phyloP scores from a whole-genome alignment of 192 early-diverging fungal genomes.

The Backusella luteola region DNA sequence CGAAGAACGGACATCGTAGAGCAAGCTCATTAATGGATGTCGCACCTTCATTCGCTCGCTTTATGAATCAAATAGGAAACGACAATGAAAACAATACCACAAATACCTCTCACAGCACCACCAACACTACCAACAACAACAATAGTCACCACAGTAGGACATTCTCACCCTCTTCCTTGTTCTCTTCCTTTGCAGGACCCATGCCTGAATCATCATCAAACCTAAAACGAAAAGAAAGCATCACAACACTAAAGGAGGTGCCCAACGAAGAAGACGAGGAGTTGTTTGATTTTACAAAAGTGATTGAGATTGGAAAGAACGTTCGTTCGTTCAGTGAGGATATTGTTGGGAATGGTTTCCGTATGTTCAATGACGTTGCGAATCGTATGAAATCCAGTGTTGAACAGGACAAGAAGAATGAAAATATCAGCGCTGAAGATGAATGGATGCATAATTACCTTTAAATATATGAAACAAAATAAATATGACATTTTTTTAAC shows the following conservation, averaged over 20 bases:
- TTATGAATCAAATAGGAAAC: conserved; percentile 28
- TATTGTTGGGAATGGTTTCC: conserved; percentile 26
- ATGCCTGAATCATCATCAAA: not conserved
- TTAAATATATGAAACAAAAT: not conserved
- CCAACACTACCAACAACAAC: not conserved
- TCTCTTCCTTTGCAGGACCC: conserved; percentile 26
- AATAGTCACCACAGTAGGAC: not conserved
- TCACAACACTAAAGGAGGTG: not conserved
- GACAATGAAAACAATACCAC: not conserved
- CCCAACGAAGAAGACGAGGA: conserved; percentile 10
- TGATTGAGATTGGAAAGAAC: conserved; percentile 34
- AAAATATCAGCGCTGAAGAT: not conserved
- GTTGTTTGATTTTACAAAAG: conserved; percentile 35
- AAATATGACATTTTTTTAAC: no score
- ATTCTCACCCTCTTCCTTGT: conserved; percentile 25
- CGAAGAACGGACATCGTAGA: not conserved
- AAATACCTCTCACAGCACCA: not conserved
- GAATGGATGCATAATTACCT: conserved; percentile 2
- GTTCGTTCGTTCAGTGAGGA: conserved; percentile 23
- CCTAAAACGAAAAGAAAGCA: not conserved
- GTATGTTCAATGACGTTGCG: conserved; percentile 27
- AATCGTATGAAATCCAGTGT: conserved; percentile 18
- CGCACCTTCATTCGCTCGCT: conserved; percentile 15
- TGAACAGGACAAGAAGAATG: not conserved
- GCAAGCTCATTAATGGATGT: conserved; percentile 28